phyloP scores from a whole-genome alignment of 306 rosid species.

The Lathyrus aphaca region DNA sequence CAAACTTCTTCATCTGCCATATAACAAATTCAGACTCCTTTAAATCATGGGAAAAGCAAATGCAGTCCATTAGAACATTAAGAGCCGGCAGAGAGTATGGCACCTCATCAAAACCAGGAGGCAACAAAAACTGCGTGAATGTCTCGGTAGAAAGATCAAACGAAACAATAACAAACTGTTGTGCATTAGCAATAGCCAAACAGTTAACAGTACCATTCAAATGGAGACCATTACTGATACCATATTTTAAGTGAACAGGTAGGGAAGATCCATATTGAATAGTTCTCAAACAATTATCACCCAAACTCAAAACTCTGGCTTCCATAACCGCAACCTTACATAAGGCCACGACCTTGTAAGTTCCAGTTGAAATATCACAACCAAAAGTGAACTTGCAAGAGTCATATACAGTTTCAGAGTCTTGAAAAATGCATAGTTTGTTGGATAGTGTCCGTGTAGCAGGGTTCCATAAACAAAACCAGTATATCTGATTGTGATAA shows the following conservation, averaged over 20 bases:
- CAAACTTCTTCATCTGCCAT: neutral
- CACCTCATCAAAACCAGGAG: neutral
- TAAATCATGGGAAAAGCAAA: neutral
- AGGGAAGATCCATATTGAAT: too few species aligned
- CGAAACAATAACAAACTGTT: too few species aligned
- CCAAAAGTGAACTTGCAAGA: neutral
- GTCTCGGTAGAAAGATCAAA: neutral
- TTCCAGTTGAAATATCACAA: neutral
- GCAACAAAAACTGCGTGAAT: neutral
- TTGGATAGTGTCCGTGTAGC: neutral
- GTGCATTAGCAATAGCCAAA: neutral
- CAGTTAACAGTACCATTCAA: slow-evolving; percentile 13
- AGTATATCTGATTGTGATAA: too few species aligned
- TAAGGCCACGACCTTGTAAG: neutral
- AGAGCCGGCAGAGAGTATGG: neutral
- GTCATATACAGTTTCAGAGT: neutral
- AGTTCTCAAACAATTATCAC: neutral
- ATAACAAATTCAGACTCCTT: neutral
- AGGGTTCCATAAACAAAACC: neutral
- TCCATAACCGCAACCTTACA: too few species aligned
- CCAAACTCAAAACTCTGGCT: neutral
- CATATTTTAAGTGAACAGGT: too few species aligned
- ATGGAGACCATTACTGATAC: neutral
- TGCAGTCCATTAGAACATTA: neutral
- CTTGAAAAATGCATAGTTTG: neutral